Conservation (phyloP, 371 early-diverging fungal genomes). For the Zancudomyces culisetae region DNA sequence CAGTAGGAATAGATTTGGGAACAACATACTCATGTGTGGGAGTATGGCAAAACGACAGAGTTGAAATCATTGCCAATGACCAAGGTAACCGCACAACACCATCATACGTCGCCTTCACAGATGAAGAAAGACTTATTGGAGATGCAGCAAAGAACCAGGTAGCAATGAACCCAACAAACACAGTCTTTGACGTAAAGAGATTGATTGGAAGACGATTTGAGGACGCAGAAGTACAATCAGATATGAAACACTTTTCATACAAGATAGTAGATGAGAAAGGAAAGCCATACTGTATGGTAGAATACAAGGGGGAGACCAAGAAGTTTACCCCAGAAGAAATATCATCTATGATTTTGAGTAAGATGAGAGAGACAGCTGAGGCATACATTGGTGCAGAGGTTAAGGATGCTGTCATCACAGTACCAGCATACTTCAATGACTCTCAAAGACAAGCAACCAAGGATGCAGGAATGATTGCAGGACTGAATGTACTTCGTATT, state of each 20-base stretch:
- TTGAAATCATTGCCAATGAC: slow-evolving; percentile 93
- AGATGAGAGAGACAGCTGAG: too few species aligned
- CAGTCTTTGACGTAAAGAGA: slow-evolving; percentile 93
- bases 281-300: slow-evolving; percentile 66
- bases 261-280: slow-evolving; percentile 60
- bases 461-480: slow-evolving; percentile 88
- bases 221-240: slow-evolving; percentile 74
- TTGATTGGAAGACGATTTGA: slow-evolving; percentile 79
- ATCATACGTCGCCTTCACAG: slow-evolving; percentile 85
- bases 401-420: slow-evolving; percentile 83
- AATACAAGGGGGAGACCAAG: slow-evolving; percentile 70
- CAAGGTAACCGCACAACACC: slow-evolving; percentile 94
- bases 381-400: slow-evolving; percentile 77
- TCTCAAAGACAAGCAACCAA: slow-evolving; percentile 96
- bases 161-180: slow-evolving; percentile 68
- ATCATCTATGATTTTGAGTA: slow-evolving; percentile 84
- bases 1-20: slow-evolving; percentile 99
- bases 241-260: slow-evolving; percentile 86
- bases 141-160: slow-evolving; percentile 87
- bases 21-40: too few species aligned
- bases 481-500: slow-evolving; percentile 87
- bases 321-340: slow-evolving; percentile 90
- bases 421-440: slow-evolving; percentile 96
- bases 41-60: slow-evolving; percentile 88
- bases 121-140: slow-evolving; percentile 78